Evolutionary conservation across 306 rosid genomes (phyloP).

Genomic region (Cicer arietinum): DNA sequence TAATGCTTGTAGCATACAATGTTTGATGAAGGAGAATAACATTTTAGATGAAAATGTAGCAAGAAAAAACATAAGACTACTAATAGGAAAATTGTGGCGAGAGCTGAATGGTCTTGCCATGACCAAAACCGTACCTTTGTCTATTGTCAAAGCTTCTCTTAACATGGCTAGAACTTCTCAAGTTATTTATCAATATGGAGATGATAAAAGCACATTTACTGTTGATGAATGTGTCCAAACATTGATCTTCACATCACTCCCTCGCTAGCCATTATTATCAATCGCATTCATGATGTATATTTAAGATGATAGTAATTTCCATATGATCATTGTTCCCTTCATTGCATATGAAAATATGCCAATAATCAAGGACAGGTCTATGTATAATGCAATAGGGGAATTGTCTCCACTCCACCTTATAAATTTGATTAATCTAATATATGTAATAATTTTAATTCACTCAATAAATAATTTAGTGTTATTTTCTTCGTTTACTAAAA

Average conservation of each 20-base stretch:
- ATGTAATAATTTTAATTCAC: too few relatives aligned
- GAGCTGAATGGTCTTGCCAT: slow-evolving; percentile 48
- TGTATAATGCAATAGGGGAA: too few relatives aligned
- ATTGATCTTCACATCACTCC: slow-evolving; percentile 40
- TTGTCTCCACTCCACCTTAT: too few relatives aligned
- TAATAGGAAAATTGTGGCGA: slow-evolving; percentile 46
- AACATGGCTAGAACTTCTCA: slow-evolving; percentile 62
- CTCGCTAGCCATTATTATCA: background rate
- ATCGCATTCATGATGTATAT: too few relatives aligned
- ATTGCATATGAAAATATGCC: too few relatives aligned
- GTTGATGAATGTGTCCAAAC: slow-evolving; percentile 52
- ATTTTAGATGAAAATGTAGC: slow-evolving; percentile 42
- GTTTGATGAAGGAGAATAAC: slow-evolving; percentile 42
- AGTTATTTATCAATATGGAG: slow-evolving; percentile 56
- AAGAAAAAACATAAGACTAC: slow-evolving; percentile 41
- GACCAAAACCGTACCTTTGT: slow-evolving; percentile 9
- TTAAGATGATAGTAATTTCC: too few relatives aligned
- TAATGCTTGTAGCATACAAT: slow-evolving; percentile 49
- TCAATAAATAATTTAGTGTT: too few relatives aligned
- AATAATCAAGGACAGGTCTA: too few relatives aligned
- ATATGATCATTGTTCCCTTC: too few relatives aligned
- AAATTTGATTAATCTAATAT: too few relatives aligned
- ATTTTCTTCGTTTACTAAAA: too few relatives aligned
- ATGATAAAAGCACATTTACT: slow-evolving; percentile 42
- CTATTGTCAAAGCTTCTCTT: slow-evolving; percentile 45